Evolutionary conservation across 805 yeast species (phyloP), one percentile per base, ranked within the genome.

Genomic region (Nakazawaea molendinolei): DNA sequence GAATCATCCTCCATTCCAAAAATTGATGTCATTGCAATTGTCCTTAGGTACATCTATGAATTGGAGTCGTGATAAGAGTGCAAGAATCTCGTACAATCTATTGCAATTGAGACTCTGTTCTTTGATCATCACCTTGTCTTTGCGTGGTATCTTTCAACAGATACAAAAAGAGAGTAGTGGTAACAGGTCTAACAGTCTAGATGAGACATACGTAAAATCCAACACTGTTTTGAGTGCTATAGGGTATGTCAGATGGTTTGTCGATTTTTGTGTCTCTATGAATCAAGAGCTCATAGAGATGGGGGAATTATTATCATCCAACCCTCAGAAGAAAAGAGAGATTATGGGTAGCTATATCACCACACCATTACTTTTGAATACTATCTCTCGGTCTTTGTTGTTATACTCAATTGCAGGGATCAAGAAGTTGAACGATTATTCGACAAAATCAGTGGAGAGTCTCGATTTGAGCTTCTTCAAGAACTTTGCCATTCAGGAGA

Each of bases 221-320:
- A 87, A 81, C 46, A 66, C 76, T 42, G 66, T 82, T 3, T 62
- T 79, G 46, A 67, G 76, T 13, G 63, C 78, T 8, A 56, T 85
- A n/a, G 97, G 97, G 0, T 74, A 82, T 26, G 75, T 83, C 7
- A 74, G 86, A 48, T 90, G 97, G 96, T 71, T 85, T 45, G 71
- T 86, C 22, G 96, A 87, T 52, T 74, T 86, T 42, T 65, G 86
- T 37, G 74, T 80, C 1, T 76, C 74, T 43, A 53, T 85, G 27
- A 74, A 78, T 37, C 95, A 89, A 54, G 95, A 90, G 45, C 56
- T 82, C 23, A 50, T 79, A 17, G 71, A 77, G 23, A 47, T 78
- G 19, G 48, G 48, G 24, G 50, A 41, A 33, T 46, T 48, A 3
- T 53, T 56, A 8, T 13, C n/a, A 15, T 48, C 48, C 5, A 45